Conservation (phyloP, 768 basidiomycete species). For the Leucosporidium yakuticum region DNA sequence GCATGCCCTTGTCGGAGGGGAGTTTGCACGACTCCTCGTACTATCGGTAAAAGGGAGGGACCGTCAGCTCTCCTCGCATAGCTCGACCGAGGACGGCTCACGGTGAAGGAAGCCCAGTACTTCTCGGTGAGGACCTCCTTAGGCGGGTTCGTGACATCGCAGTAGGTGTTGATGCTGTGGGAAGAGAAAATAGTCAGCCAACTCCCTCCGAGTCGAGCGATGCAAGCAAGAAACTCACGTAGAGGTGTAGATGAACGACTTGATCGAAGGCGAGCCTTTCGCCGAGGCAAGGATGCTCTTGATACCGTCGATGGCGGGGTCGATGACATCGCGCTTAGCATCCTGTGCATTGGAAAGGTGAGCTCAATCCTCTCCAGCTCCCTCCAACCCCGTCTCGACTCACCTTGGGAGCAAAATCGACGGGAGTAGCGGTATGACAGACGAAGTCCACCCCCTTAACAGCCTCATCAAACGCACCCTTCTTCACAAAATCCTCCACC, state of each 20-base stretch:
- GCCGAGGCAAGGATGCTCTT: not conserved
- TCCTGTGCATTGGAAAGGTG: not conserved
- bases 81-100: not conserved
- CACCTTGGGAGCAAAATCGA: not conserved
- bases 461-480: not conserved
- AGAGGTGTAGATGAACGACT: not conserved
- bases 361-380: not conserved
- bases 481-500: not conserved
- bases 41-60: too few relatives aligned
- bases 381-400: not conserved
- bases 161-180: not conserved
- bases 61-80: too few relatives aligned
- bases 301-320: not conserved
- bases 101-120: not conserved
- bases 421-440: not conserved
- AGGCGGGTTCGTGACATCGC: not conserved
- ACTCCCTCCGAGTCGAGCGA: too few relatives aligned
- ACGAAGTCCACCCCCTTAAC: not conserved
- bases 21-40: too few relatives aligned
- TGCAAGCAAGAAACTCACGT: not conserved
- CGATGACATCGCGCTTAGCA: not conserved
- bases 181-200: not conserved
- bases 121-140: not conserved
- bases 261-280: not conserved
- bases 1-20: too few relatives aligned